A percentile compares a stretch with the other conserved stretches of the same genome.
phyloP scores from a whole-genome alignment of 2,329 filamentous ascomycete species.

The Trichoderma sp. region DNA sequence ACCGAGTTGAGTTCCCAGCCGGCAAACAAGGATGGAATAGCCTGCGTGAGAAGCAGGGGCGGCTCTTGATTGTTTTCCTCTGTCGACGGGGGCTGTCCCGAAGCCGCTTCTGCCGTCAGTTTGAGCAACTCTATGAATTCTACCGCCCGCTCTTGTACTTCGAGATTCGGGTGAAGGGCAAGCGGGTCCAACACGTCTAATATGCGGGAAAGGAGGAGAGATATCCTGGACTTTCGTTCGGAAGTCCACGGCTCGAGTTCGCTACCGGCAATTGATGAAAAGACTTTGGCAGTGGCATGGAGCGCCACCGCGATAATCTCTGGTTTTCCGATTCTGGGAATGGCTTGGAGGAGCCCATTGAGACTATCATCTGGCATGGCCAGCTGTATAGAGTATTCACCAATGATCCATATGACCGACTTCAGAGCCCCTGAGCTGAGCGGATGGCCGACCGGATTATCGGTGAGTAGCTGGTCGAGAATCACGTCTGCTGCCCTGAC shows the following conservation, averaged over 20 bases:
- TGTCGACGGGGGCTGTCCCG: conserved; percentile 59
- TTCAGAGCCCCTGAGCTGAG: conserved; percentile 65
- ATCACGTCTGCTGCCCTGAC: conserved; percentile 80
- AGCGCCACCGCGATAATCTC: conserved; percentile 74
- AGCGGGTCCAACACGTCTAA: conserved; percentile 78
- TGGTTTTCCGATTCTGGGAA: conserved; percentile 55
- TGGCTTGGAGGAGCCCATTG: conserved; percentile 66
- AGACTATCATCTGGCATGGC: conserved; percentile 68
- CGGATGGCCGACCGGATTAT: conserved; percentile 52
- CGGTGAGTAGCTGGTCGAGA: conserved; percentile 53
- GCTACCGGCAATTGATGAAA: conserved; percentile 66
- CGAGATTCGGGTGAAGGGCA: conserved; percentile 76
- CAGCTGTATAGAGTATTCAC: conserved; percentile 79
- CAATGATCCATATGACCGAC: conserved; percentile 78
- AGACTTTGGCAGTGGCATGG: conserved; percentile 83
- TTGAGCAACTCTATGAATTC: conserved; percentile 89
- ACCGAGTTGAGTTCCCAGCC: conserved; percentile 92
- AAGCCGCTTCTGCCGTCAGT: conserved; percentile 76
- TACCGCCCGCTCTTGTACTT: conserved; percentile 92
- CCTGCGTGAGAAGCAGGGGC: conserved; percentile 82
- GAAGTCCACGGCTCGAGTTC: conserved; percentile 66
- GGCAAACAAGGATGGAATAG: conserved; percentile 81
- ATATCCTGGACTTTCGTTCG: conserved; percentile 69
- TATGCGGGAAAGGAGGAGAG: conserved; percentile 76
- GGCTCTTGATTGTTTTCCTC: conserved; percentile 59